phyloP scores from a whole-genome alignment of 2,329 filamentous ascomycete genomes.

The Cytospora mali region DNA sequence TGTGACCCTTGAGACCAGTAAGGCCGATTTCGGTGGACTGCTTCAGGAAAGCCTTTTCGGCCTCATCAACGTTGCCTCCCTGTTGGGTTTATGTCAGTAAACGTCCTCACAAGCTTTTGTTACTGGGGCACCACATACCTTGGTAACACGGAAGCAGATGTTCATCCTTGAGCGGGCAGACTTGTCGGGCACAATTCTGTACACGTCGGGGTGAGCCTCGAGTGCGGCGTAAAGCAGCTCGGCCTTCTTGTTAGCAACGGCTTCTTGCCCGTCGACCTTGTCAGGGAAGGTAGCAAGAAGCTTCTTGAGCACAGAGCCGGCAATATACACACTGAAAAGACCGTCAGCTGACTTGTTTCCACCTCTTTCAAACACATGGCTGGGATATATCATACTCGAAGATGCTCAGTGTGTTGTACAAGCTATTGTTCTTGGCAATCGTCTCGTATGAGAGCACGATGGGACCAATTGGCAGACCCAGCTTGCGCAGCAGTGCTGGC shows the following conservation, averaged over 20 bases:
- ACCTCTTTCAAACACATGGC: too few relatives aligned
- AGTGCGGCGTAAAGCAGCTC: slow-evolving; percentile 74
- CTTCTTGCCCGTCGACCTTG: slow-evolving; percentile 77
- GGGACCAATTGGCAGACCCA: slow-evolving; percentile 77
- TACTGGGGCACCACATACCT: slow-evolving; percentile 38
- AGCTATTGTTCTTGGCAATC: slow-evolving; percentile 87
- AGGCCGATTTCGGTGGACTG: slow-evolving; percentile 70
- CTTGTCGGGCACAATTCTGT: slow-evolving; percentile 76
- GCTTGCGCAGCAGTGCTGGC: slow-evolving; percentile 68
- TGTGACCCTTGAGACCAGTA: slow-evolving; percentile 84
- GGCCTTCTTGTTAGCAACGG: slow-evolving; percentile 74
- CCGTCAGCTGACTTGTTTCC: not conserved
- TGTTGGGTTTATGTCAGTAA: slow-evolving; percentile 21
- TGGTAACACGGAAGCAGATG: slow-evolving; percentile 81
- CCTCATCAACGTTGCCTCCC: slow-evolving; percentile 62
- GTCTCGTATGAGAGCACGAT: slow-evolving; percentile 81
- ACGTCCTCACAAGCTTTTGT: not conserved
- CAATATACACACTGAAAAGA: slow-evolving; percentile 73
- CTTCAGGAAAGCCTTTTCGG: slow-evolving; percentile 80
- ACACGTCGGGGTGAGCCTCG: slow-evolving; percentile 73
- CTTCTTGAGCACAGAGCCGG: slow-evolving; percentile 82
- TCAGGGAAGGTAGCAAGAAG: slow-evolving; percentile 67
- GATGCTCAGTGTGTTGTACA: slow-evolving; percentile 95
- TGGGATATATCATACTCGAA: slow-evolving; percentile 64
- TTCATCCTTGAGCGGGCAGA: slow-evolving; percentile 86